Evolutionary conservation across 148 eudicot species (phyloP), one percentile per base, ranked within the genome.

Genomic region (Chenopodium album): DNA sequence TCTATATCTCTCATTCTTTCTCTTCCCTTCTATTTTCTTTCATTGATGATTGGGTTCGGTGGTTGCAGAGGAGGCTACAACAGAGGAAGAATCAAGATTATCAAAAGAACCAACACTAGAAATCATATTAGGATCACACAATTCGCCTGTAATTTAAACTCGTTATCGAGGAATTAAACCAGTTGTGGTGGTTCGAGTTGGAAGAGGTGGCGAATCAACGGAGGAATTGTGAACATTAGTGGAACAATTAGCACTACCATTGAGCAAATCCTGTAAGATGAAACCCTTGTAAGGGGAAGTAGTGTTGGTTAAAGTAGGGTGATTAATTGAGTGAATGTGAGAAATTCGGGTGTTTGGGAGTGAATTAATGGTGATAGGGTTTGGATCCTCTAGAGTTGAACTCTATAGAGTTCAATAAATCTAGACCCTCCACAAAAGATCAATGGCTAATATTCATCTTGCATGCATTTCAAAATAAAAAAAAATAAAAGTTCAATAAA

Each of bases 211-310:
- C 74, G 73, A 34, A 14, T 32, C n/a, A 1, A 32, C 37, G 20
- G 41, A 68, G 2, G 72, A 13, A 32, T 14, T 79, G 8, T 9
- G 9, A 6, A 6, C 1, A 6, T 48, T 17, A n/a, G 31, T 37
- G 28, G 34, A 2, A 1, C 34, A 1, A 32, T 32, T 32, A 26
- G 26, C 26, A 32, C 22, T n/a, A 8, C 37, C 13, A 28, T 69
- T 86, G 70, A 89, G 82, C 66, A 89, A 89, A 83, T 89, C 90
- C 64, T 86, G 92, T 16, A 87, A 47, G 65, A 76, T 76, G 4
- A 82, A 23, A 8, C 75, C 69, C 50, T 10, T 47, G 7, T 10
- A 32, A 32, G 23, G 60, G 67, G 2, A 54, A 67, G 59, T 82
- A 62, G 13, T 69, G 50, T 32, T 32, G 10, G 13, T 76, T 13